A percentile compares a stretch with the other conserved stretches of the same genome.
Conservation (phyloP, 108 stramenopile species). For the Pinguiococcus pyrenoidosus region DNA sequence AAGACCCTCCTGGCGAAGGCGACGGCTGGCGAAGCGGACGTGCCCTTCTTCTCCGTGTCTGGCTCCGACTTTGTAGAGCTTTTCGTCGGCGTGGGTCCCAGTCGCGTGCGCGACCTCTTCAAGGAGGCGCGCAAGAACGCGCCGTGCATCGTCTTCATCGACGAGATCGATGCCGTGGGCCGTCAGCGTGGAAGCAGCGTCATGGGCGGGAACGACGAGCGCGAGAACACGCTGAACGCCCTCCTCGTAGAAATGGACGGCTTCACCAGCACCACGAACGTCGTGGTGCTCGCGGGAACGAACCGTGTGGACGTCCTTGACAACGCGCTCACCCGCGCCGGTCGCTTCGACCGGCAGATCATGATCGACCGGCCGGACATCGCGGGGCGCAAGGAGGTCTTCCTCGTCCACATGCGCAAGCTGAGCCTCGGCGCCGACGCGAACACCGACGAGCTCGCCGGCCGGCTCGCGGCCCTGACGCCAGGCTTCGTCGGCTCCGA, state of each 20-base stretch:
- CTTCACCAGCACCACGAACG: slow-evolving; percentile 63
- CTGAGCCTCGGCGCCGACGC: slow-evolving; percentile 54
- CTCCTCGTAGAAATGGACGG: slow-evolving; percentile 98
- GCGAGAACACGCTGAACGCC: slow-evolving; percentile 97
- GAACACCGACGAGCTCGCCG: slow-evolving; percentile 52
- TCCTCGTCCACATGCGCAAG: slow-evolving; percentile 69
- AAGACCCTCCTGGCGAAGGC: slow-evolving; percentile 97
- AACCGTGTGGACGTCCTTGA: slow-evolving; percentile 77
- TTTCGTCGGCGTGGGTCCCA: slow-evolving; percentile 97
- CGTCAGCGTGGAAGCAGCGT: slow-evolving; percentile 70
- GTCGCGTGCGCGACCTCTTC: slow-evolving; percentile 93
- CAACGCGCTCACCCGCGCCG: slow-evolving; percentile 72
- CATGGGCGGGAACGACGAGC: slow-evolving; percentile 73
- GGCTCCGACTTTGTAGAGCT: slow-evolving; percentile 94
- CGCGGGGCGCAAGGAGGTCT: slow-evolving; percentile 76
- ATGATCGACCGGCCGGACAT: slow-evolving; percentile 82
- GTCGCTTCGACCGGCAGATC: slow-evolving; percentile 84
- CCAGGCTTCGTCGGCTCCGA: slow-evolving; percentile 83
- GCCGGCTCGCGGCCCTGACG: slow-evolving; percentile 72
- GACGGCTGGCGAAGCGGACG: slow-evolving; percentile 93
- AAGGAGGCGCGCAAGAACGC: slow-evolving; percentile 73
- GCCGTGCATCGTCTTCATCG: slow-evolving; percentile 95
- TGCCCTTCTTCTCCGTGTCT: slow-evolving; percentile 78
- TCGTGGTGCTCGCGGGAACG: slow-evolving; percentile 91
- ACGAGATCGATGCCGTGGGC: slow-evolving; percentile 97